Evolutionary conservation across 176 grass and related monocot species (phyloP).

Genomic region (Zea luxurians): DNA sequence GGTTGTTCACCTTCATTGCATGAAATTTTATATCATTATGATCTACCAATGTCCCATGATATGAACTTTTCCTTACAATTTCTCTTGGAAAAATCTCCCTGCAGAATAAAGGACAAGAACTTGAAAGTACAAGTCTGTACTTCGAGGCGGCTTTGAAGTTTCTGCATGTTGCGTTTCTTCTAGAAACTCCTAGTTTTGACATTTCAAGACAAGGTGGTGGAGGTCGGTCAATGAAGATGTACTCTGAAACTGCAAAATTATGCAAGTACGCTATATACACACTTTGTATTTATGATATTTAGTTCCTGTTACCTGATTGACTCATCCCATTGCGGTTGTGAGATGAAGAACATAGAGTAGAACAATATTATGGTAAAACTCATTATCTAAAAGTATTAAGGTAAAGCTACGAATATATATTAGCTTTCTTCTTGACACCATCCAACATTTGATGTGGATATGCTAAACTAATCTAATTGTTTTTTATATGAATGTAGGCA

Average conservation of each 20-base stretch:
- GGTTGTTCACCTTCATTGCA: conserved; percentile 41
- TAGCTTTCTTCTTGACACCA: conserved; percentile 25
- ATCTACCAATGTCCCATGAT: conserved; percentile 21
- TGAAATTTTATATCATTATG: conserved; percentile 37
- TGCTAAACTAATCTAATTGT: neutral
- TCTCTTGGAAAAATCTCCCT: conserved; percentile 36
- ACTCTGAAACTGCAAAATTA: conserved; percentile 84
- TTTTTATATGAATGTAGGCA: neutral
- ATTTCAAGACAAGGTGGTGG: conserved; percentile 54
- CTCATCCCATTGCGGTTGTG: conserved; percentile 12
- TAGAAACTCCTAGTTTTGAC: conserved; percentile 63
- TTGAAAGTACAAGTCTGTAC: conserved; percentile 69
- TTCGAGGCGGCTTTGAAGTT: conserved; percentile 93
- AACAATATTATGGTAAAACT: conserved; percentile 16
- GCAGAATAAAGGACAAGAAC: conserved; percentile 63
- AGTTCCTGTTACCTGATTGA: conserved; percentile 13
- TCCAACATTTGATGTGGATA: conserved; percentile 7
- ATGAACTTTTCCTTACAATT: conserved; percentile 22
- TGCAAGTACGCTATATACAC: conserved; percentile 65
- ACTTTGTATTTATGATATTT: conserved; percentile 18
- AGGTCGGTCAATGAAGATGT: conserved; percentile 67
- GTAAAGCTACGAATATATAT: conserved; percentile 3
- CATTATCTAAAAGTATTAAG: conserved; percentile 4
- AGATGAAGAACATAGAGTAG: conserved; percentile 6
- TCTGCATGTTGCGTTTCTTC: conserved; percentile 72